These are phyloP conservation scores for Bisporella sp. DNA, from an alignment of 2,329 filamentous ascomycete genomes.

Conservation along the genomic window DNA sequence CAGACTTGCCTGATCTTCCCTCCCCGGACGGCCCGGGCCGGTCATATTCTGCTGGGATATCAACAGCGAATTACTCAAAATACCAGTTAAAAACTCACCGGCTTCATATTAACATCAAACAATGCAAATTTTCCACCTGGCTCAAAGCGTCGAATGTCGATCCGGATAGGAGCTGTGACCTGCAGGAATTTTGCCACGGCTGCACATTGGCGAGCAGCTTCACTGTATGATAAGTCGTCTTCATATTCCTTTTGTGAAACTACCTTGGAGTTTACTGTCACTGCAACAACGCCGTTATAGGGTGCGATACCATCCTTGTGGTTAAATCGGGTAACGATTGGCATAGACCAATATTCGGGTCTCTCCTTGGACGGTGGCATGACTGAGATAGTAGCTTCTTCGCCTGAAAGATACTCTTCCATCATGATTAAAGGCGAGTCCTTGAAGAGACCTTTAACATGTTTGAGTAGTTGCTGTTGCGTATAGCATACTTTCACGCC, in stretches of 20 bases:
- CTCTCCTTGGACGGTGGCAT: slow-evolving; percentile 36
- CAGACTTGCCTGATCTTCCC: slow-evolving; percentile 41
- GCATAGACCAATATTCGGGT: slow-evolving; percentile 35
- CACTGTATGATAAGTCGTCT: slow-evolving; percentile 26
- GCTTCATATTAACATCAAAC: slow-evolving; percentile 47
- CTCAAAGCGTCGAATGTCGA: slow-evolving; percentile 37
- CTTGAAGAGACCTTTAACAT: slow-evolving; percentile 29
- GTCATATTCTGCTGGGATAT: slow-evolving; percentile 32
- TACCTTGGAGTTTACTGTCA: slow-evolving; percentile 39
- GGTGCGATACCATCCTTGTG: slow-evolving; percentile 40
- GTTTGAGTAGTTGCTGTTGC: slow-evolving; percentile 25
- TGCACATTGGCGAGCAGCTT: slow-evolving; percentile 33
- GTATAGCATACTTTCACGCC: slow-evolving; percentile 39
- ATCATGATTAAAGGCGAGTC: slow-evolving; percentile 35
- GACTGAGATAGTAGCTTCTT: slow-evolving; percentile 44
- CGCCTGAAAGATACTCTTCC: slow-evolving; percentile 40
- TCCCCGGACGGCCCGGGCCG: slow-evolving; percentile 38
- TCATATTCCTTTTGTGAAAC: slow-evolving; percentile 27
- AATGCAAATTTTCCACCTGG: slow-evolving; percentile 33
- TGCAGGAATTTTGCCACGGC: slow-evolving; percentile 32
- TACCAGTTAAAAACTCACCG: slow-evolving; percentile 27
- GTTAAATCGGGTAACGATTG: slow-evolving; percentile 40
- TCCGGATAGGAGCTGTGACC: slow-evolving; percentile 37
- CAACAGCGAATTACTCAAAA: too few relatives aligned
- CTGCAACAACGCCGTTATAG: slow-evolving; percentile 41